Conservation (phyloP, 2,329 filamentous ascomycete genomes). For the Aspergillus bombycis region DNA sequence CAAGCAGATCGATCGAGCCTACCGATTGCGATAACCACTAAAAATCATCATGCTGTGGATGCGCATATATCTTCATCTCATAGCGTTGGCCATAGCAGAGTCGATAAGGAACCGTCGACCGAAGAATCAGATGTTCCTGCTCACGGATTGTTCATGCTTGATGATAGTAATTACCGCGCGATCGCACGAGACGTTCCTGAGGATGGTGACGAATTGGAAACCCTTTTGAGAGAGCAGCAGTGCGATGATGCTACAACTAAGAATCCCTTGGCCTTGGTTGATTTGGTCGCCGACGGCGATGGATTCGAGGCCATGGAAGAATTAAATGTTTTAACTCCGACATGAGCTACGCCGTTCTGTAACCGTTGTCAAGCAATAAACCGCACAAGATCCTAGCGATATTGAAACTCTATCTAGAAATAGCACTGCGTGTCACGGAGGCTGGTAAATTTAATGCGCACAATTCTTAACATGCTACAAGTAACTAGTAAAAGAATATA, state of each 20-base stretch:
- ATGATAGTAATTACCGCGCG: constrained; percentile 21
- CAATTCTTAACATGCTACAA: neutral
- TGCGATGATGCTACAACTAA: constrained; percentile 45
- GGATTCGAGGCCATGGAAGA: constrained; percentile 58
- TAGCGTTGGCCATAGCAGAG: neutral
- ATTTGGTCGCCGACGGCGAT: neutral
- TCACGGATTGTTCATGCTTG: constrained; percentile 35
- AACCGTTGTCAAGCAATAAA: neutral
- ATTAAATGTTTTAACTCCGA: constrained; percentile 24
- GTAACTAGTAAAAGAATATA: neutral
- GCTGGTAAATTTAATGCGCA: neutral
- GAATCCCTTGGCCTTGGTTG: constrained; percentile 64
- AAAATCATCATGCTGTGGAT: neutral
- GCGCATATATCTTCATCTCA: neutral
- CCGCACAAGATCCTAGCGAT: neutral
- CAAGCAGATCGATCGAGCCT: neutral
- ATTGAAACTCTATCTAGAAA: neutral
- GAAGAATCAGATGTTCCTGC: neutral
- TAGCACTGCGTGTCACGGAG: neutral
- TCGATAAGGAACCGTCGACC: neutral
- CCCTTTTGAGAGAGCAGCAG: constrained; percentile 55
- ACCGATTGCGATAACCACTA: neutral
- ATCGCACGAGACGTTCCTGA: constrained; percentile 28
- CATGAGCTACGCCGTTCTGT: neutral
- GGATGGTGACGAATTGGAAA: constrained; percentile 56